Evolutionary conservation across 2,329 filamentous ascomycete species (phyloP).

Genomic region (Diaporthe sp.): DNA sequence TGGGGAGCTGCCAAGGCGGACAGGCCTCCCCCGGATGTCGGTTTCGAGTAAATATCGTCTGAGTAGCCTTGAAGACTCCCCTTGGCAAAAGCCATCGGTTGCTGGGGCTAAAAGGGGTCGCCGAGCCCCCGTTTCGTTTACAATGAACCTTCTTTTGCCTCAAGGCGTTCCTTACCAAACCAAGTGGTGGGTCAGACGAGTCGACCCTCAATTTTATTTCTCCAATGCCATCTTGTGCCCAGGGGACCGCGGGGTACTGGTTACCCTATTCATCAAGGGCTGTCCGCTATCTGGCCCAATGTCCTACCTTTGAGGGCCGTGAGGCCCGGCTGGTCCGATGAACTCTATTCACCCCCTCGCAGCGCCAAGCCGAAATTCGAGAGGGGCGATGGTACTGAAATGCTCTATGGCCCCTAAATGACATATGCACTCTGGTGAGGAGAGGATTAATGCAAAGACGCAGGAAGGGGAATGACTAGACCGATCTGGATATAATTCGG

Average conservation of each 20-base stretch:
- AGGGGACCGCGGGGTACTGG: background rate
- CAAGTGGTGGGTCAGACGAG: slow-evolving; percentile 10
- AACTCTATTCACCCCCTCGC: slow-evolving; percentile 6
- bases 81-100: slow-evolving; percentile 7
- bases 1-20: slow-evolving; percentile 25
- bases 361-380: background rate
- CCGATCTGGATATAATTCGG: slow-evolving; percentile 16
- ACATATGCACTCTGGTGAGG: background rate
- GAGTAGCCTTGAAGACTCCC: background rate
- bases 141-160: slow-evolving; percentile 1
- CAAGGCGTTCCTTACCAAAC: background rate
- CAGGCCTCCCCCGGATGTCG: slow-evolving; percentile 3
- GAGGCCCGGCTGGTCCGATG: background rate
- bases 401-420: slow-evolving; percentile 9
- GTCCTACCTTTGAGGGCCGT: background rate
- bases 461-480: background rate
- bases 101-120: slow-evolving; percentile 15
- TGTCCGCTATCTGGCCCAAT: too few relatives aligned
- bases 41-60: slow-evolving; percentile 8
- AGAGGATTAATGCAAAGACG: background rate
- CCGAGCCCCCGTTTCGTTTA: slow-evolving; percentile 6
- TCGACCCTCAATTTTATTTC: background rate
- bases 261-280: background rate
- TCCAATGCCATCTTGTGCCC: background rate
- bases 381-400: slow-evolving; percentile 24